Evolutionary conservation across 371 early-diverging fungal species (phyloP), one percentile per base, ranked within the genome.

Genomic region (Mucor sp.): DNA sequence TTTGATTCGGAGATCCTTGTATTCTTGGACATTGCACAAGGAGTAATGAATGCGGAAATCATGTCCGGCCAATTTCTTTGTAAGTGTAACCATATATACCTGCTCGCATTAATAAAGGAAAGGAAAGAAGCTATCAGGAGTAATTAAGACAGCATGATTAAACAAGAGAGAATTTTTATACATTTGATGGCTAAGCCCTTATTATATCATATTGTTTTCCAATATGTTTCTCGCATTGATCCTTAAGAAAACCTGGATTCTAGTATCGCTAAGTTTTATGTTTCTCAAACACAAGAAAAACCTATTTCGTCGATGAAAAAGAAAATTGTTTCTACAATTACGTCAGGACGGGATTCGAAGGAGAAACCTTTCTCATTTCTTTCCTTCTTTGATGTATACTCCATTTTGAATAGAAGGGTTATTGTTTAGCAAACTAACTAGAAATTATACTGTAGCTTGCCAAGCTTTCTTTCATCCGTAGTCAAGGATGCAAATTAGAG

Each of bases 1-100:
- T 48, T 50, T 25, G 25, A 14, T 50, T 50, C 50, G 50, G 50
- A 23, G 50, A 50, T 50, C 50, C 50, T 50, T 50, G 12, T 50
- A 50, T 50, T 50, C 50, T 50, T 50, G 50, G 50, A 50, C 25
- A 50, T 50, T 50, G 23, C 50, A 50, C 50, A 50, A 48, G 6
- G 19, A 50, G 23, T 50, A 12, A 19, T 25, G 25, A 25, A 50
- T 50, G 50, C 50, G 50, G 50, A 50, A 50, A 50, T 50, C 50
- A 50, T 50, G 50, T 50, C 50, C 50, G 50, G 50, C 50, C 50
- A 37, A 1, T 50, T 50, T 50, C 23, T 50, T 12, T 44, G 50
- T 12, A 25, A 50, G 50, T 50, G 50, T 50, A 50, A 50, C 50
- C 25, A 50, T 50, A 50, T 50, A 25, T 25, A 25, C 50, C 12